Base-by-base conservation (phyloP, 2,329 filamentous ascomycete species). In the Ceratocystis lukuohia region DNA sequence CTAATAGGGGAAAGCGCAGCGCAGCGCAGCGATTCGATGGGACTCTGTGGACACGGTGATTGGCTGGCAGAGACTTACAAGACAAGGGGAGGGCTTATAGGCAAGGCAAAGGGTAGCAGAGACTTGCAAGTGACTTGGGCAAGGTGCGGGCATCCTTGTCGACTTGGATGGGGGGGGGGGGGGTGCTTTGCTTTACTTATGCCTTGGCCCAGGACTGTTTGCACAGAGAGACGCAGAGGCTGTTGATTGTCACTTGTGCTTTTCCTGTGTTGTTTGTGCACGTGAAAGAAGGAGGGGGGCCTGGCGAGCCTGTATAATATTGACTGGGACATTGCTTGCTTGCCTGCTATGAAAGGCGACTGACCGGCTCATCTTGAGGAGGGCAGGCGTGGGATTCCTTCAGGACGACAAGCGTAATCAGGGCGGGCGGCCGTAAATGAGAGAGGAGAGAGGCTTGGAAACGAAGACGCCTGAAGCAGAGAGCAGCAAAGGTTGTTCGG, bases 1-100 rank as follows among this genome's bases (percentile, higher is more conserved):
- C 56, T n/a, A 37, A 59, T 59, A 8, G 56, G 56, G 56, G 12
- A 59, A 59, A 59, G 56, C 56, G 48, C n/a, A 25, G 37, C 10
- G 10, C 37, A 41, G 37, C 37, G 22, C 48, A 59, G 28, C 28
- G 17, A 37, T 7, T 20, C 53, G 20, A 50, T 10, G 22, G 28
- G 28, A 30, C 12, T n/a, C 17, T 17, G 33, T 8, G 56, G 2
- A 12, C 12, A 20, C 15, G 56, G 1, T 59, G 56, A 59, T 59
- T 59, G 56, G 56, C 28, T 59, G 56, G 12, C 28, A 59, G 53
- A 41, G 37, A 41, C 37, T 41, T n/a, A 53, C n/a, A 57, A 30
- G 53, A 33, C 15, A 8, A 37, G 56, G 17, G 28, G 17, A 37
- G 28, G 28, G 56, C 28, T 37, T n/a, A n/a, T 8, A 59, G 33